Evolutionary conservation across 1,284 basidiomycete species (phyloP).

Genomic region (Cryptococcus sp.): DNA sequence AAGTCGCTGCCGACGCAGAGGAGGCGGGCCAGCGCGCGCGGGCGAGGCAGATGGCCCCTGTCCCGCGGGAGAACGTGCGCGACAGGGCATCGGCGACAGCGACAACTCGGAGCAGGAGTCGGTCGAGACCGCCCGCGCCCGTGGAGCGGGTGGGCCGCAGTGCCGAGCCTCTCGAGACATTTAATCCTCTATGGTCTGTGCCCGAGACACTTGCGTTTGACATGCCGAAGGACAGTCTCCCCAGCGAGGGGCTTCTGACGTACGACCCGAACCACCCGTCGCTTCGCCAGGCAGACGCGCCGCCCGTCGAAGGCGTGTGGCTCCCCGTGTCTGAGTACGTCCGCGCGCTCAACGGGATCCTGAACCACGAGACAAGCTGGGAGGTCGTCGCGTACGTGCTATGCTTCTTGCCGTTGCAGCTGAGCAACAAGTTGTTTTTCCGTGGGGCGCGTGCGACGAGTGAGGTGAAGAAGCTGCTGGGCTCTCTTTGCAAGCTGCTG

Average conservation of each 20-base stretch:
- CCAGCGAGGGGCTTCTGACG: conserved; percentile 69
- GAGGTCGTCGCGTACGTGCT: conserved; percentile 90
- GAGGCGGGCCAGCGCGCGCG: conserved; percentile 24
- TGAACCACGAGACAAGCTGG: conserved; percentile 71
- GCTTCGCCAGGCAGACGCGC: conserved; percentile 53
- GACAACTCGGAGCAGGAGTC: conserved; percentile 57
- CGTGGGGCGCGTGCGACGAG: conserved; percentile 77
- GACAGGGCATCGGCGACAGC: conserved; percentile 29
- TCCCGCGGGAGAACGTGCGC: conserved; percentile 18
- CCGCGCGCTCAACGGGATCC: conserved; percentile 61
- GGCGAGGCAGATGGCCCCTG: conserved; percentile 1
- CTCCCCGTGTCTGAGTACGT: conserved; percentile 81
- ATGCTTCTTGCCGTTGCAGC: conserved; percentile 84
- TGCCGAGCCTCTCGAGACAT: conserved; percentile 37
- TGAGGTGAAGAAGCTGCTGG: conserved; percentile 65
- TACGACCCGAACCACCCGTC: conserved; percentile 60
- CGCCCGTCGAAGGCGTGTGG: conserved; percentile 54
- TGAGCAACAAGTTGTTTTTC: conserved; percentile 94
- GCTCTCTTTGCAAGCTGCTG: conserved; percentile 59
- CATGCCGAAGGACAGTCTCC: conserved; percentile 61
- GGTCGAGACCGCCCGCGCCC: conserved; percentile 57
- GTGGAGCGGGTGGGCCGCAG: conserved; percentile 1
- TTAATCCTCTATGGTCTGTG: conserved; percentile 68
- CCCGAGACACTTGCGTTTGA: conserved; percentile 73
- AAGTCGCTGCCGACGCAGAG: conserved; percentile 24